Evolutionary conservation across 352 stramenopile species (phyloP).

Genomic region (Globisporangium acanthophoron): DNA sequence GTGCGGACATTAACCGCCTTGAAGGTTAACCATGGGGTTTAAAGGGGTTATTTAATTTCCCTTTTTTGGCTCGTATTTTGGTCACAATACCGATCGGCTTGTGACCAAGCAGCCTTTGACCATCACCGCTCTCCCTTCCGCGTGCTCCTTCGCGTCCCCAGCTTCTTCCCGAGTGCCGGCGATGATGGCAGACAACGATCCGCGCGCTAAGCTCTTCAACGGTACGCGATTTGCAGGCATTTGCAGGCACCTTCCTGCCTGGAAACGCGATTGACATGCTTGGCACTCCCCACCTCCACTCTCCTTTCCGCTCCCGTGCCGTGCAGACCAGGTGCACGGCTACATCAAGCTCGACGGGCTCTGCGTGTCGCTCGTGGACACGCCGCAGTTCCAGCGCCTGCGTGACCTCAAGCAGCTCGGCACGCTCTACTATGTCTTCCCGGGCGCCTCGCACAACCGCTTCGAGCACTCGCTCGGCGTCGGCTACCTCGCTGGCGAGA

Average conservation of each 20-base stretch:
- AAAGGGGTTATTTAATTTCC: no score
- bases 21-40: no score
- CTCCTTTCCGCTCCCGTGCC: background rate
- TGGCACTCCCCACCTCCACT: background rate
- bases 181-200: conserved; percentile 11
- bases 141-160: background rate
- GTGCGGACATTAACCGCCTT: no score
- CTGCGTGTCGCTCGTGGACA: conserved; percentile 89
- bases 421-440: conserved; percentile 84
- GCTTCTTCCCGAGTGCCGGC: background rate
- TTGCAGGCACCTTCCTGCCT: background rate
- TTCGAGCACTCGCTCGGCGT: conserved; percentile 96
- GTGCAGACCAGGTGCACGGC: conserved; percentile 69
- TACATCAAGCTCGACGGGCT: conserved; percentile 75
- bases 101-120: no score
- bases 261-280: background rate
- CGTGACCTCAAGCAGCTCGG: conserved; percentile 93
- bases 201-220: conserved; percentile 57
- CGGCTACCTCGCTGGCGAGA: conserved; percentile 88
- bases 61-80: no score
- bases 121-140: no score
- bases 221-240: conserved; percentile 17
- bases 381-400: conserved; percentile 93
- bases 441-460: conserved; percentile 88
- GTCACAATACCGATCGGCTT: no score